Base-by-base conservation (phyloP, 768 basidiomycete genomes). In the Russula compacta region DNA sequence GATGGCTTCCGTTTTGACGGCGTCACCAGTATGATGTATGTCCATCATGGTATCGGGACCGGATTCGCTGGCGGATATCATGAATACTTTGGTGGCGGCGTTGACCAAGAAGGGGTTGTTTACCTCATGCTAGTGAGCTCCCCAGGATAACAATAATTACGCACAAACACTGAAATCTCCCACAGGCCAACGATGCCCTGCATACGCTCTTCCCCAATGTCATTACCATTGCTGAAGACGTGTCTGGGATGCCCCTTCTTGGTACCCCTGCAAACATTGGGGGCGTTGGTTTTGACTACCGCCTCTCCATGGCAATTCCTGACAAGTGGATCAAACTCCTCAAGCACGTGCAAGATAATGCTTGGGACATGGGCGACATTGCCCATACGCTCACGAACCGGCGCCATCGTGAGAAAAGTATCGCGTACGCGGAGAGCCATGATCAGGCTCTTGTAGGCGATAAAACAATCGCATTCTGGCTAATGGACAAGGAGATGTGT, bases 401-500 rank as follows among this genome's bases (percentile, higher is more conserved):
- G 58, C 81, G 97, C 40, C 75, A 93, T 68, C 81, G 84, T 24
- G 97, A 99, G 77, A 92, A 85, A 76, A 93, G 89, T 66, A 83
- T 99, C 53, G 91, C 93, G 0, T 89, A 89, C 64, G 94, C 92
- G 54, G 97, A 99, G 75, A 93, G 90, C 67, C 97, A 98, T 66
- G 95, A 98, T 73, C 97, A 99, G 72, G 95, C 97, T 14, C 81
- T 99, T 33, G 97, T 99, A 0, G 97, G 97, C 12, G 97, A 99
- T 77, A 99, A 99, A 78, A 98, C 95, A 3, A 69, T 99, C 48
- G 97, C 97, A 4, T 99, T 99, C 75, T 99, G 97, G 97, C 74
- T 98, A 60, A 99, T 99, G 97, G 97, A 99, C 74, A 95, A 95
- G 75, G 97, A 98, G 74, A 99, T 99, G 97, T 98, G 95, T 94